Conservation (phyloP, 306 rosid genomes). For the Benincasa hispida region DNA sequence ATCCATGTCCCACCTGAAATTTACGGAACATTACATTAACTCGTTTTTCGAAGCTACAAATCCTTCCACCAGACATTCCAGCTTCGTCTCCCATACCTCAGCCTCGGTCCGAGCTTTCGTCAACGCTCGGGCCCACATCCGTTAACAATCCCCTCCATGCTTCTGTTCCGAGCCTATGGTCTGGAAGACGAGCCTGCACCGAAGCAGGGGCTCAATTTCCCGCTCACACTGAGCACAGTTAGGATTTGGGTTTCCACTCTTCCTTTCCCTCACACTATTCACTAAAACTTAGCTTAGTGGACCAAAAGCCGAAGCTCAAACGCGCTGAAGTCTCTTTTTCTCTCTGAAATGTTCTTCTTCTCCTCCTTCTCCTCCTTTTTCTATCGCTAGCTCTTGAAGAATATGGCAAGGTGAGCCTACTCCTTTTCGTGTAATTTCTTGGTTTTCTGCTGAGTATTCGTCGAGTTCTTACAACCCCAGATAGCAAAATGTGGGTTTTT, state of each 20-base stretch:
- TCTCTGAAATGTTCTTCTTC: not conserved
- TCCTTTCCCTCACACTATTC: not conserved
- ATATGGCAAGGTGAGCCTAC: not conserved
- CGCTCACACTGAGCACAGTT: slow-evolving; percentile 32
- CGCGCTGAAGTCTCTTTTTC: not conserved
- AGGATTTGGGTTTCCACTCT: not conserved
- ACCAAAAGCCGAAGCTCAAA: slow-evolving; percentile 8
- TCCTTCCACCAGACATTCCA: not conserved
- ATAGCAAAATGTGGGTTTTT: not conserved
- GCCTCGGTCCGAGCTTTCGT: slow-evolving; percentile 13
- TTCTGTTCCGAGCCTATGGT: slow-evolving; percentile 7
- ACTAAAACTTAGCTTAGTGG: slow-evolving; percentile 17
- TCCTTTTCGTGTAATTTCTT: not conserved
- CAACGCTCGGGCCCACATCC: slow-evolving; percentile 17
- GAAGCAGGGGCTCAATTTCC: slow-evolving; percentile 30
- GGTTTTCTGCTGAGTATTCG: not conserved
- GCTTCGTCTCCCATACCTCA: slow-evolving; percentile 18
- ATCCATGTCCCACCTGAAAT: not conserved
- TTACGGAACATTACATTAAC: slow-evolving; percentile 16
- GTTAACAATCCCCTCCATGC: not conserved
- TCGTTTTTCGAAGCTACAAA: slow-evolving; percentile 22
- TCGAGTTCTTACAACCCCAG: not conserved
- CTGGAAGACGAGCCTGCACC: slow-evolving; percentile 15
- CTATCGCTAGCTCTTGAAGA: not conserved
- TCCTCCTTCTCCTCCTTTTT: not conserved